phyloP scores from a whole-genome alignment of 2,329 filamentous ascomycete genomes.

The Penicillium sp. region DNA sequence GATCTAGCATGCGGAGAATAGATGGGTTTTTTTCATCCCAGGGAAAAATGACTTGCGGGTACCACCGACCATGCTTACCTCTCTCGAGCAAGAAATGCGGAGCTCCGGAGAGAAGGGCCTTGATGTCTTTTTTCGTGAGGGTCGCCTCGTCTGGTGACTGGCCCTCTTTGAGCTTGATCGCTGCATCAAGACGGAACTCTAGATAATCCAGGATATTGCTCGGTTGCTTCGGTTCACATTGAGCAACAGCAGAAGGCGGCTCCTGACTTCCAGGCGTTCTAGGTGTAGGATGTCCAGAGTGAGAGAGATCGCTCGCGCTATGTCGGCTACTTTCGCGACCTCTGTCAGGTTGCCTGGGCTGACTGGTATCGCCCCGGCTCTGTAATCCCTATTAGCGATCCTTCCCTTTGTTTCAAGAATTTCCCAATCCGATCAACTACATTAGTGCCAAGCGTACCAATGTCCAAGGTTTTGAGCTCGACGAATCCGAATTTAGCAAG shows the following conservation, averaged over 20 bases:
- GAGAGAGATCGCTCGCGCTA: too few relatives aligned
- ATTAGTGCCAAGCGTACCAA: neutral
- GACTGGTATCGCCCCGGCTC: neutral
- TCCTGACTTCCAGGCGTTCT: slow-evolving; percentile 8
- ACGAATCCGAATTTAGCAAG: neutral
- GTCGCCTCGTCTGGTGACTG: neutral
- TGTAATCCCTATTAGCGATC: neutral
- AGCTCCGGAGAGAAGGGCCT: slow-evolving; percentile 43
- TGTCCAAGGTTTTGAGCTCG: neutral
- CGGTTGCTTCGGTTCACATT: slow-evolving; percentile 28
- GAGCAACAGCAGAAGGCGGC: slow-evolving; percentile 6
- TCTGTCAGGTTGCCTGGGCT: neutral
- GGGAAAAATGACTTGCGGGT: slow-evolving; percentile 47
- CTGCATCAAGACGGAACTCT: slow-evolving; percentile 22
- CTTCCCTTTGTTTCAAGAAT: neutral
- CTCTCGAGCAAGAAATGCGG: slow-evolving; percentile 48
- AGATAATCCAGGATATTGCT: slow-evolving; percentile 28
- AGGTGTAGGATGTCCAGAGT: slow-evolving; percentile 2
- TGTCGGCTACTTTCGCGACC: neutral
- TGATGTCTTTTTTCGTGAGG: slow-evolving; percentile 39
- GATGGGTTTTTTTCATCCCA: slow-evolving; percentile 42
- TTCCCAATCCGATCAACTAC: neutral
- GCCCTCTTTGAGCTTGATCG: neutral
- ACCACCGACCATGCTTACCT: slow-evolving; percentile 40
- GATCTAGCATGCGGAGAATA: slow-evolving; percentile 43